Base-by-base conservation (phyloP, 768 basidiomycete species). In the Serendipita sp. region DNA sequence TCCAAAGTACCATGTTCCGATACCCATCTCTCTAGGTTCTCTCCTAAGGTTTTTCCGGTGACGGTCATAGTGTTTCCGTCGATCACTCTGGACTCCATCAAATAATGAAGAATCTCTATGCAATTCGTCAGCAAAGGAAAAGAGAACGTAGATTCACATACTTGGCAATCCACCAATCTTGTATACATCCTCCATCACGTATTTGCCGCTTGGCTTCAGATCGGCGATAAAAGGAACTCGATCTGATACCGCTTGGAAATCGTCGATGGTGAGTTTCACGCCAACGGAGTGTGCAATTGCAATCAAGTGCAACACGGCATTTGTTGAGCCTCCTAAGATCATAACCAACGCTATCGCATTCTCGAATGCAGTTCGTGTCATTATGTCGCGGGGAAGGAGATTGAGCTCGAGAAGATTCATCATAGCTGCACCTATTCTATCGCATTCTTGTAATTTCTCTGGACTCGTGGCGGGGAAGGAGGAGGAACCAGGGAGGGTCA, bases 141-240 rank as follows among this genome's bases (percentile, higher is more conserved):
- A 64, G 44, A 63, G 36, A 38, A 16, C 13, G 28, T 11, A 28
- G 54, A 4, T 7, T 28, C 7, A 78, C 88, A 67, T 75, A 95
- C 93, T 89, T 3, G 96, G 95, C 69, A 94, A 93, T 65, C 95
- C 96, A 64, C 96, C 96, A 65, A 98, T 85, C 74, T 88, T 90
- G 81, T 90, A 85, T 7, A 99, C 84, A 71, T 98, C 90, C 75
- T 94, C 93, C 92, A 98, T 96, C 70, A 98, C 91, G 79, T 97
- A 98, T 75, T 93, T 93, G 44, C 96, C 96, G 68, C 90, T 92
- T 0, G 96, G 96, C 73, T 94, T 96, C 68, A 99, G 83, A 75
- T 99, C 90, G 28, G 95, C 94, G 68, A 98, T 79, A 82, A 97
- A 95, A 8, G 96, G 96, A 0, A 81, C 84, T 52, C 88, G 84